Evolutionary conservation across 2,329 filamentous ascomycete genomes (phyloP), one percentile per base, ranked within the genome.

Genomic region (Colletotrichum cuscutae): DNA sequence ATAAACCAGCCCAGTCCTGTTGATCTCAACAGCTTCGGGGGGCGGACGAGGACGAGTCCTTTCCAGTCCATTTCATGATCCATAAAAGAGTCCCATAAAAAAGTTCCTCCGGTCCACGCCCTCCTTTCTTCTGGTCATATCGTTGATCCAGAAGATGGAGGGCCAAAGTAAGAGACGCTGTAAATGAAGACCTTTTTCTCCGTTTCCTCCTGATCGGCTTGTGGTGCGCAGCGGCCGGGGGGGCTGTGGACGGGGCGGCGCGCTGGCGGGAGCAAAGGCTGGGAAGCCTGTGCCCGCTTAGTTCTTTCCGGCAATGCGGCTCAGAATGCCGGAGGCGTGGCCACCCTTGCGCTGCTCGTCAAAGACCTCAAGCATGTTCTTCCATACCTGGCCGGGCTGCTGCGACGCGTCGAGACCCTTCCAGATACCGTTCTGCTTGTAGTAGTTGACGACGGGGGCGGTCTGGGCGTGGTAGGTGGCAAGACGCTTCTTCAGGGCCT

Each of bases 401-500:
- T 99, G 95, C 87, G 94, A 97, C 76, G 97, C 97, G 83, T 99
- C 97, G 79, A 99, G 91, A 75, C 93, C 93, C 84, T 93, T 93
- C 97, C 97, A 99, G 88, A 99, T 98, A 78, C 95, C 95, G 62
- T 94, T 97, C 86, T 95, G 95, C 87, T 97, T 94, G 91, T 99
- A 99, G 89, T 99, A 99, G 72, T 91, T 89, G 75, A 98, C 95
- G 62, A 99, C 97, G 24, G 97, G 97, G 57, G 91, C 86, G 42
- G 97, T 99, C 90, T 99, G 97, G 77, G 91, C 88, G 87, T 99
- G 97, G 86, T 99, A 99, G 73, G 96, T 98, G 53, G 88, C 88
- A 73, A 99, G 89, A 75, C 97, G 93, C 92, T 98, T 99, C 90
- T 95, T 96, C 76, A 99, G 90, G 57, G 97, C 95, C 9, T 95